Evolutionary conservation across 2,329 filamentous ascomycete genomes (phyloP), one percentile per base, ranked within the genome.

Genomic region (Phaeophleospora eucalypticola): DNA sequence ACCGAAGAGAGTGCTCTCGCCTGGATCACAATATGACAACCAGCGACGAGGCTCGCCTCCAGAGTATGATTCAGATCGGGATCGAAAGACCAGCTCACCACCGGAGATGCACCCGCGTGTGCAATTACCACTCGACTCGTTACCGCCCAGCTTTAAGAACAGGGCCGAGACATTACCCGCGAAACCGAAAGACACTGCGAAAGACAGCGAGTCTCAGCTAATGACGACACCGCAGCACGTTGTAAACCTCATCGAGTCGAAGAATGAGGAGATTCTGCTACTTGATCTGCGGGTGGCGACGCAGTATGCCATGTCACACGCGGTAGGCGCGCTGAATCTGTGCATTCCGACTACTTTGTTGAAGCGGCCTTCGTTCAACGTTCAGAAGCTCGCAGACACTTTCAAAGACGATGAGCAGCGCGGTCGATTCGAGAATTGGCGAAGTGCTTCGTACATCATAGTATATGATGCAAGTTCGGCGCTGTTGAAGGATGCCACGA

Each of bases 341-440:
- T 97, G 93, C 63, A 95, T 97, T 51, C 93, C 93, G 0, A 97
- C 93, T 0, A 97, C 91, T 0, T 72, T 98, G 12, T 71, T 98
- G 15, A 97, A 97, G 68, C 79, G 93, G 41, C 84, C 88, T 0
- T 94, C 89, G 0, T 97, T 94, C 68, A 91, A 91, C 58, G 79
- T 95, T 10, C 78, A 89, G 52, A 96, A 94, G 64, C 74, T 98
- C 24, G 82, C 87, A 56, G 86, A 90, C 51, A 96, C 89, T 0
- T 94, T 98, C 63, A 85, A 87, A 51, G 79, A 78, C 12, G 79
- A 84, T 4, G 69, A 75, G 2, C 84, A 91, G 48, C 83, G 84
- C 54, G 74, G 75, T 8, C 84, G 77, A 48, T 96, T 98, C 60
- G 76, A 84, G 15, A 76, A 76, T 32, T 97, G 93, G 93, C 78